Conservation (phyloP, 768 basidiomycete species). For the Russula earlei region DNA sequence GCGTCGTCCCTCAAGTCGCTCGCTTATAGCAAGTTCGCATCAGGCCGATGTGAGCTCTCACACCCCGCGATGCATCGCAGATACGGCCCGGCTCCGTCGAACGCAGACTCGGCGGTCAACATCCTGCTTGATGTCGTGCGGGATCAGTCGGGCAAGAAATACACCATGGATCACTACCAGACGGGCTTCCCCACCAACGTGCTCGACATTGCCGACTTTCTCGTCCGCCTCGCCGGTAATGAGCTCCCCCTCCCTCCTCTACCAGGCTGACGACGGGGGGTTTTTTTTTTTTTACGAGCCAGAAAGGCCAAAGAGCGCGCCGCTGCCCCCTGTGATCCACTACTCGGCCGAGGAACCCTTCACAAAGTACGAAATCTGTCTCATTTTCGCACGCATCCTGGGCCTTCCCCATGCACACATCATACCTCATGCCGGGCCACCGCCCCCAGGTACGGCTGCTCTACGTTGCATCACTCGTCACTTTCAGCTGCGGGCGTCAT, state of each 20-base stretch:
- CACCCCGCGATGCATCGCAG: slow-evolving; percentile 30
- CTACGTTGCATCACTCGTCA: not conserved
- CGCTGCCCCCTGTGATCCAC: slow-evolving; percentile 69
- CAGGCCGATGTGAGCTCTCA: not conserved
- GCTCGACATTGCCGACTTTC: slow-evolving; percentile 75
- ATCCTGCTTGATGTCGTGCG: slow-evolving; percentile 77
- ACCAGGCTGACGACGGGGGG: not conserved
- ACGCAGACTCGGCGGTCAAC: slow-evolving; percentile 86
- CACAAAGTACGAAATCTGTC: slow-evolving; percentile 91
- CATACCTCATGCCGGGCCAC: slow-evolving; percentile 58
- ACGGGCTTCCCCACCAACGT: slow-evolving; percentile 90
- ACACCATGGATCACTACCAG: slow-evolving; percentile 95
- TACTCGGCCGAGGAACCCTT: slow-evolving; percentile 75
- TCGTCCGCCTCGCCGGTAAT: slow-evolving; percentile 64
- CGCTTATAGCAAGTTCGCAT: no score
- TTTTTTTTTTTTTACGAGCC: not conserved
- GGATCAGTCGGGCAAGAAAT: slow-evolving; percentile 78
- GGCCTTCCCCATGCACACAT: slow-evolving; percentile 66
- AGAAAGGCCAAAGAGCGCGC: slow-evolving; percentile 29
- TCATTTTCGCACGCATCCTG: slow-evolving; percentile 65
- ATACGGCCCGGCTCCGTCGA: slow-evolving; percentile 79
- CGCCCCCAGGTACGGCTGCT: slow-evolving; percentile 23
- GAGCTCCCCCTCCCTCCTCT: not conserved
- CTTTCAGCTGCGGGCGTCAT: not conserved
- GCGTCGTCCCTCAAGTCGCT: slow-evolving; percentile 22